Evolutionary conservation across 495 filamentous ascomycete species (phyloP), one percentile per base, ranked within the genome.

Genomic region (Glutinoglossum americanum): DNA sequence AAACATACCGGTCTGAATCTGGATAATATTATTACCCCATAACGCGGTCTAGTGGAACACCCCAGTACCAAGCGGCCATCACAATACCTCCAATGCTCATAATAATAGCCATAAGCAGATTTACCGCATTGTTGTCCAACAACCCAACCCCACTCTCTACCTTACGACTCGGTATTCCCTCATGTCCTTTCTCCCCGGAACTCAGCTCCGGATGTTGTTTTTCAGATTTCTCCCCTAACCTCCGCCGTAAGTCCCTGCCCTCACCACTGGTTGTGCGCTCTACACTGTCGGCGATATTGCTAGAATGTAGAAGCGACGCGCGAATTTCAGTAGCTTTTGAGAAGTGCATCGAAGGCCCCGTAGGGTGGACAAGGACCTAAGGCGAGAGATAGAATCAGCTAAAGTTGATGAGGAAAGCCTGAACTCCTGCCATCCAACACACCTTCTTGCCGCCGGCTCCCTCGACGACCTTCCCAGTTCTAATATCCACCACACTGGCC

Each of bases 101-200:
- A 0, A 69, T 67, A 9, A 77, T 70, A 0, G 90, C 89, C 89
- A 95, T 96, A 27, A 88, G 64, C 25, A 94, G 72, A 65, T 98
- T 98, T 59, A 98, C 89, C 27, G 80, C 83, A 65, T 98, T 98
- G 63, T 98, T 98, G 65, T 92, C 87, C 60, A 96, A 70, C 62
- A 92, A 64, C 61, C 93, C 86, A 64, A 70, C 72, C 8, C 85
- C 89, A 56, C 72, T 83, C 64, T 83, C 85, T 11, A 88, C 70
- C 30, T 80, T 76, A 13, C 88, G 74, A 58, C 83, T 89, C 61
- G 59, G 53, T 11, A 21, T 19, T 27, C 25, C n/a, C 15, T 21
- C 56, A 48, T 51, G 26, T 17, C 35, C 28, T 27, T 58, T 56
- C 25, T n/a, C 15, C 3, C 7, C 11, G 25, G 26, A 32, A 17